phyloP scores from a whole-genome alignment of 371 early-diverging fungal genomes.

The Dipsacomyces acuminosporus region DNA sequence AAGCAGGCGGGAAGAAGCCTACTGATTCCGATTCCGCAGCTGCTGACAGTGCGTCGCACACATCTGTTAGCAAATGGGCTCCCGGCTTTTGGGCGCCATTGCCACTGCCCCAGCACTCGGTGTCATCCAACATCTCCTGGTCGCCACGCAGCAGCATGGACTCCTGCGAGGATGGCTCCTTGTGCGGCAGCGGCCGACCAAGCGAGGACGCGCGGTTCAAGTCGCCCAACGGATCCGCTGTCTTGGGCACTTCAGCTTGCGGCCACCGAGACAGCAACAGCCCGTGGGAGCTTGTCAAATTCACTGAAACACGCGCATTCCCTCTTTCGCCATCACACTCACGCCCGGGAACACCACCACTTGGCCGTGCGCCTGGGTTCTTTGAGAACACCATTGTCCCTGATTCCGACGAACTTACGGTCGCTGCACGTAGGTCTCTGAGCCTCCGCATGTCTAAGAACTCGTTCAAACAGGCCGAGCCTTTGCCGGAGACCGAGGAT shows the following conservation, averaged over 20 bases:
- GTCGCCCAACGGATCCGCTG: slow-evolving; percentile 14
- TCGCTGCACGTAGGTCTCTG: slow-evolving; percentile 33
- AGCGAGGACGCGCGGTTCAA: slow-evolving; percentile 18
- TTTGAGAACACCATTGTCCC: slow-evolving; percentile 39
- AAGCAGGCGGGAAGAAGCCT: no score
- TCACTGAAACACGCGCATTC: slow-evolving; percentile 18
- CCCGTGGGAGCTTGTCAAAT: slow-evolving; percentile 38
- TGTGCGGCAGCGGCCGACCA: slow-evolving; percentile 2
- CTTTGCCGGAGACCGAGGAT: slow-evolving; percentile 37
- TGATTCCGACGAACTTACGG: slow-evolving; percentile 33
- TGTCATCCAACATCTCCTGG: slow-evolving; percentile 6
- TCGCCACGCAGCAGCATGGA: slow-evolving; percentile 26
- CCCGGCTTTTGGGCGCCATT: slow-evolving; percentile 40
- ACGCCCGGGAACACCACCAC: slow-evolving; percentile 17
- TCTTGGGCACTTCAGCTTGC: background rate
- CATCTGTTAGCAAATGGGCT: slow-evolving; percentile 15
- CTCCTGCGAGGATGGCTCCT: slow-evolving; percentile 13
- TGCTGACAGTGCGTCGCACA: no score
- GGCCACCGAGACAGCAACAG: slow-evolving; percentile 6
- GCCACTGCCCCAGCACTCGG: background rate
- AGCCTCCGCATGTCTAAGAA: slow-evolving; percentile 39
- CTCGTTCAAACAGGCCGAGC: slow-evolving; percentile 34
- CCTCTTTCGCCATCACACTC: slow-evolving; percentile 24
- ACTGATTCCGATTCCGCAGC: background rate
- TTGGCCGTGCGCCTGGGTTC: slow-evolving; percentile 13